Conservation (phyloP, 345 rosid genomes). For the Physaria fendleri region DNA sequence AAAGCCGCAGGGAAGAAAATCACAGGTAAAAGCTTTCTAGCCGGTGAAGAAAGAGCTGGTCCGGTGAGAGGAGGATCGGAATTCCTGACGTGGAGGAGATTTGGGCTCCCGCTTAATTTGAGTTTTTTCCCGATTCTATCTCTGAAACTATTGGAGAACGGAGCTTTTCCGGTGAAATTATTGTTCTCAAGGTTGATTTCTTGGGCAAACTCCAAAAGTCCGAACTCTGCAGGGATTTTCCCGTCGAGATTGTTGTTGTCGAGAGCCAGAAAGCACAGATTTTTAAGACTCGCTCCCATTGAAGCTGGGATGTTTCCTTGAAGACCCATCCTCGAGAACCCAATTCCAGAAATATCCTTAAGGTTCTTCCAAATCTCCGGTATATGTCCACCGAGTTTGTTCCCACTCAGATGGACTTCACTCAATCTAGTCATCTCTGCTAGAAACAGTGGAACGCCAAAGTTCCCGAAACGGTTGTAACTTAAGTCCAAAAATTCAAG, state of each 20-base stretch:
- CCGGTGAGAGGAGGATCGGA: slow-evolving; percentile 17
- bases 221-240: slow-evolving; percentile 45
- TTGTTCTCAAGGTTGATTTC: slow-evolving; percentile 69
- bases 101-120: slow-evolving; percentile 46
- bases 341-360: slow-evolving; percentile 43
- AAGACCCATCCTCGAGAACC: slow-evolving; percentile 47
- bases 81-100: neutral
- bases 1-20: neutral
- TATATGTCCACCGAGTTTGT: slow-evolving; percentile 46
- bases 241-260: slow-evolving; percentile 60
- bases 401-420: slow-evolving; percentile 60
- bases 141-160: slow-evolving; percentile 40
- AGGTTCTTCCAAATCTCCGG: slow-evolving; percentile 58
- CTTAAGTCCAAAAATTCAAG: slow-evolving; percentile 56
- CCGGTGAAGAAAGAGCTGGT: slow-evolving; percentile 1
- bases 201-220: slow-evolving; percentile 25
- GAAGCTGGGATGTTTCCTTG: slow-evolving; percentile 52
- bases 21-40: neutral
- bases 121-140: slow-evolving; percentile 39
- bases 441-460: slow-evolving; percentile 46
- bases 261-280: slow-evolving; percentile 41
- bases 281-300: slow-evolving; percentile 39
- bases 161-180: slow-evolving; percentile 49
- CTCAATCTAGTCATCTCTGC: slow-evolving; percentile 37
- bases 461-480: slow-evolving; percentile 45